Base-by-base conservation (phyloP, 257 asterid genomes). In the Primulina eburnea region DNA sequence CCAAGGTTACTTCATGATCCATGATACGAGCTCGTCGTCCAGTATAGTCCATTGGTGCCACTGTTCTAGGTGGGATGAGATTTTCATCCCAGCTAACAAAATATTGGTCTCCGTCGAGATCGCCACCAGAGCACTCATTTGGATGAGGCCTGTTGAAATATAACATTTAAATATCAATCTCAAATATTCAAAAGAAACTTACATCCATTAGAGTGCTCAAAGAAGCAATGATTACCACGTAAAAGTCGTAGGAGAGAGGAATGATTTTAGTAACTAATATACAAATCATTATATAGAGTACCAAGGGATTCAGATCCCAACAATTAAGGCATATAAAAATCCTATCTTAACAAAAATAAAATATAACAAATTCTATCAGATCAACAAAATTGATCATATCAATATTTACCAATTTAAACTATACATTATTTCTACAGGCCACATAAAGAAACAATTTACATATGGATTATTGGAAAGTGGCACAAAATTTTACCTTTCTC, bases 41-140 rank as follows among this genome's bases (percentile, higher is more conserved):
- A 7, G 95, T 86, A 79, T 93, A 93, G 86, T 90, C 96, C 99
- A 93, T 93, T 1, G 99, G 97, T 70, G 81, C 76, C 78, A 83
- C 99, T 26, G 86, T 89, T 73, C 68, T 80, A 72, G 68, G 68
- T 4, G 99, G 99, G 68, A 89, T 67, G 53, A 93, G 87, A 71
- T 58, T 82, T 75, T 79, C 71, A 40, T 90, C 99, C 99, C 97
- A 93, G 86, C 99, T 90, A 66, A 93, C 73, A 40, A 90, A 93
- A 76, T 93, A 93, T 29, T 84, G 78, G 77, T 93, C 99, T 43
- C 99, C 99, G 74, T 93, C 99, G 69, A 93, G 97, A 80, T 93
- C 99, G 62, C 98, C 98, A 63, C 98, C 97, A 8, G 98, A 92
- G 81, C 98, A 92, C 86, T 92, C 98, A 72, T 87, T 92, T 24